Evolutionary conservation across 73 alveolate species (phyloP), one percentile per base, ranked within the genome.

Genomic region (Diophrys sp.): DNA sequence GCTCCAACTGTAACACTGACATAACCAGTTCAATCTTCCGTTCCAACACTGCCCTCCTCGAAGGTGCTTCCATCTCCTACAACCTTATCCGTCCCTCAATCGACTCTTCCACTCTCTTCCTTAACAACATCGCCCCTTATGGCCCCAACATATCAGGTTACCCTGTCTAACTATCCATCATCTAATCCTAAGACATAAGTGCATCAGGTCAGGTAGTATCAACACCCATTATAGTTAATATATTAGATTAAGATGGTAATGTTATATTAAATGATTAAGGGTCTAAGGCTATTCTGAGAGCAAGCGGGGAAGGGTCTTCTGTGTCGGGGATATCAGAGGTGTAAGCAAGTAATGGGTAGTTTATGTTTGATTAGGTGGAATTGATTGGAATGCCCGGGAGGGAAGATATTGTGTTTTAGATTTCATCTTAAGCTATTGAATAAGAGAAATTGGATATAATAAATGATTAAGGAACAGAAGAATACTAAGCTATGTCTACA

Each of bases 331-430:
- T 18, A 11, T 11, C 18, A 11, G 62, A 44, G 18, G 62, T 44
- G 5, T 11, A 5, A 11, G 62, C 62, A 44, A 14, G 23, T 1
- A 32, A 71, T 23, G 79, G 79, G 11, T 25, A 30, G 1, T 29
- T 31, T 29, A 33, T 29, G 27, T 71, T 71, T 33, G 34, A 33
- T 11, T 34, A 25, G 1, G 32, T 71, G 14, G 34, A 29, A 5
- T 71, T 71, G 31, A 29, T 71, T 1, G 79, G 69, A 1, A 14
- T 30, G 31, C 79, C 79, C 29, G 79, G 79, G 31, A 2, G n/a
- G 5, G 11, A 30, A 32, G 24, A 71, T 14, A 1, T 33, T 1
- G 53, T 23, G 32, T 71, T 30, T 29, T 1, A 26, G 14, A 55
- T 71, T 8, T 30, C 29, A 1, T 30, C 79, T 31, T 11, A 11